Evolutionary conservation across 2,329 filamentous ascomycete genomes (phyloP), one percentile per base, ranked within the genome.

Genomic region (Ceratocystis destructans): DNA sequence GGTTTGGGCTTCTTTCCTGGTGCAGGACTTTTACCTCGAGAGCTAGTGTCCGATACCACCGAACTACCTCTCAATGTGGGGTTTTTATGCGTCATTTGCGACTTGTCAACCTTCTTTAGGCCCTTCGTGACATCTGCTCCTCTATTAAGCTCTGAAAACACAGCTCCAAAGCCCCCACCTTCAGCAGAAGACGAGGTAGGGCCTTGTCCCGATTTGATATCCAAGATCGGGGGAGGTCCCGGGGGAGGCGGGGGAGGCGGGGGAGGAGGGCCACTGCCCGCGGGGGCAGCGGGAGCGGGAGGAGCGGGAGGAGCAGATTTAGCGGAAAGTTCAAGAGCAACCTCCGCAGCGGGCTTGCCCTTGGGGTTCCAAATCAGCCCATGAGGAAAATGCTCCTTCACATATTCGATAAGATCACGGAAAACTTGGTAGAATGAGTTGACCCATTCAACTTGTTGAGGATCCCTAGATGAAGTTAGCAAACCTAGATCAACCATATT

Each of bases 51-150:
- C 33, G 88, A 81, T 2, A 93, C 89, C 1, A 84, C 82, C 12
- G 89, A 88, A 68, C 80, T 80, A 28, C 89, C 83, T 69, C 94
- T 87, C 67, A 99, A 80, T 8, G 86, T 84, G 15, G 94, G 94
- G 77, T 99, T 99, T 80, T 97, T 97, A 78, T 99, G 94, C 68
- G 94, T 99, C 93, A 96, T 96, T 76, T 97, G 82, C 65, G 89
- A 94, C 73, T 87, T 88, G 77, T 96, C 93, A 62, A 99, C 94
- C 79, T 96, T 99, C 70, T 89, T 88, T 45, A 99, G 81, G 41
- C 89, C 87, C 70, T 89, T 86, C 3, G 94, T 99, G 68, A 99
- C 89, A n/a, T 84, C 81, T 68, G 89, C 85, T 67, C 94, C 94
- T 74, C 88, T 87, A 77, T 97, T 97, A 64, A 99, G 79, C 70